Base-by-base conservation (phyloP, 371 early-diverging fungal species). In the Conidiobolus incongruus region DNA sequence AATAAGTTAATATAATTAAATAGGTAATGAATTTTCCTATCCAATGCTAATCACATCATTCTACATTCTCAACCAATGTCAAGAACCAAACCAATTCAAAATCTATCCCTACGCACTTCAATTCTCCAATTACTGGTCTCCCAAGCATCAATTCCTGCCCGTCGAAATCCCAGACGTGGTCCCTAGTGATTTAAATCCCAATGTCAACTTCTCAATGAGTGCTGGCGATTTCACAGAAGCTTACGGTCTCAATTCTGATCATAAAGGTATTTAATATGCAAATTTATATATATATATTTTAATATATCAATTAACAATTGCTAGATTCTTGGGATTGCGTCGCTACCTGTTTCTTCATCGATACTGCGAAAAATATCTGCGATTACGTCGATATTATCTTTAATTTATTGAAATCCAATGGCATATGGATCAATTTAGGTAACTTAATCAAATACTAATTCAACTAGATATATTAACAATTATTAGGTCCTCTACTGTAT, bases 141-240 rank as follows among this genome's bases (percentile, higher is more conserved):
- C 66, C 8, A 56, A 64, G 4, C 60, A 78, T 40, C 81, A 83
- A 47, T 47, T 85, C 29, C 50, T 58, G 11, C 54, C 76, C 8
- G 66, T 87, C 1, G 40, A 34, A 28, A 69, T 93, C 19, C 96
- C 96, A 5, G 96, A 95, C 52, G 69, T 78, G 2, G 53, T 79
- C 23, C 82, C 75, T 13, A 55, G 62, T 38, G 55, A 55, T 20
- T 54, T 87, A 33, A 80, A 81, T 0, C 44, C 51, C 1, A 65
- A 65, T 1, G 77, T 72, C 0, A 80, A 82, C 45, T 95, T 93
- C 49, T 86, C 88, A 2, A 93, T 95, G 92, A 78, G 77, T 1
- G 92, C 89, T 4, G 96, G 96, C 35, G 96, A 95, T 55, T 95
- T 95, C 58, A 45, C 79, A 24, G 90, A 92, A 54, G 75, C 88